phyloP scores from a whole-genome alignment of 106 monocot genomes.

The Xerophyta viscosa region DNA sequence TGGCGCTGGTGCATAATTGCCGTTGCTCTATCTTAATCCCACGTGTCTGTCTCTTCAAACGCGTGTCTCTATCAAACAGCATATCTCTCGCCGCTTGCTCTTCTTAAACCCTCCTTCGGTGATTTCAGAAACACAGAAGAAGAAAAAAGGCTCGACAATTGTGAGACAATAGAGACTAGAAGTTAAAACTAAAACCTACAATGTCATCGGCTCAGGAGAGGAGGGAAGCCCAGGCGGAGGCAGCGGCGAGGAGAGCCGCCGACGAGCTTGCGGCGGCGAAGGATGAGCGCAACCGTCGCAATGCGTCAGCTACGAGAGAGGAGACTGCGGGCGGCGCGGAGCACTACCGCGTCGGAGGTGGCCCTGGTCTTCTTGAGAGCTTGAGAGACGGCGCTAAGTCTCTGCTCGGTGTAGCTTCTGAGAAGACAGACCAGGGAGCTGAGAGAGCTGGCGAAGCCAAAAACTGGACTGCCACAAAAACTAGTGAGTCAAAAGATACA shows the following conservation, averaged over 20 bases:
- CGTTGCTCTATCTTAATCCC: too few species aligned
- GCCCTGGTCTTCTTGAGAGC: constrained; percentile 18
- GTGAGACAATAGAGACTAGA: too few species aligned
- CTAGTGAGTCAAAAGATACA: too few species aligned
- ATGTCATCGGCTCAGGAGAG: constrained; percentile 32
- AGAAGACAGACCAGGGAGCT: constrained; percentile 19
- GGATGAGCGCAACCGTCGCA: constrained; percentile 8
- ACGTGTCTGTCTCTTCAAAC: too few species aligned
- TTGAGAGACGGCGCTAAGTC: constrained; percentile 9
- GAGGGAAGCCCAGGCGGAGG: constrained; percentile 17
- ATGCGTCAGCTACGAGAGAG: neutral
- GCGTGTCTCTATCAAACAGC: too few species aligned
- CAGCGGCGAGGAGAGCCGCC: too few species aligned
- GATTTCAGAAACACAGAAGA: too few species aligned
- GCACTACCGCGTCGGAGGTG: constrained; percentile 12
- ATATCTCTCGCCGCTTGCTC: too few species aligned
- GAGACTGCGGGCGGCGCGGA: neutral
- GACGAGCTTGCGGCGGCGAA: constrained; percentile 26
- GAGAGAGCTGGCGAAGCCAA: constrained; percentile 18
- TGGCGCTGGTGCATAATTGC: too few species aligned
- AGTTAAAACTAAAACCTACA: too few species aligned
- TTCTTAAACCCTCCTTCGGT: too few species aligned
- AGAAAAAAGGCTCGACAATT: too few species aligned
- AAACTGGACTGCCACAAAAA: constrained; percentile 15
- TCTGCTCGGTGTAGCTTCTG: constrained; percentile 2